A percentile compares a stretch with the other conserved stretches of the same genome.
Conservation (phyloP, 345 rosid genomes). For the Crucihimalaya himalaica region DNA sequence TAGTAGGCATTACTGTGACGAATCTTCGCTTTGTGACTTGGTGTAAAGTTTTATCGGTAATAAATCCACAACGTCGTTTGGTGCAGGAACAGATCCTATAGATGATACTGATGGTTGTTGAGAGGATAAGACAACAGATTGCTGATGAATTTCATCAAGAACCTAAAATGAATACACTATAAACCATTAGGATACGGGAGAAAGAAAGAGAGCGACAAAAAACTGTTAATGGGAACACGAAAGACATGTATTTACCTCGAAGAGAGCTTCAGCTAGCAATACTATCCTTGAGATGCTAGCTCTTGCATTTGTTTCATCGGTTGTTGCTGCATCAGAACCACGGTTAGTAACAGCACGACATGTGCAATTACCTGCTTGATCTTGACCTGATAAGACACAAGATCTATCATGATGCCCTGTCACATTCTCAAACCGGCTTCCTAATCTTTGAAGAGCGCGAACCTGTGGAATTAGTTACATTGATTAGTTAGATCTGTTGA, state of each 20-base stretch:
- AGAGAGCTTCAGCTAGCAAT: slow-evolving; percentile 96
- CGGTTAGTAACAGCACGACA: slow-evolving; percentile 61
- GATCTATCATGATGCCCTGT: slow-evolving; percentile 89
- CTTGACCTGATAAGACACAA: slow-evolving; percentile 86
- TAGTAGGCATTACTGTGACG: slow-evolving; percentile 65
- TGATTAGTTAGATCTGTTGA: slow-evolving; percentile 8
- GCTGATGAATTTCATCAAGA: slow-evolving; percentile 99
- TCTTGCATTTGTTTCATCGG: slow-evolving; percentile 73
- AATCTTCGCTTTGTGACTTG: slow-evolving; percentile 67
- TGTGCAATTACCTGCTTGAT: slow-evolving; percentile 80
- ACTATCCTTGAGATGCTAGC: slow-evolving; percentile 98
- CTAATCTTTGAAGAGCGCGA: slow-evolving; percentile 91
- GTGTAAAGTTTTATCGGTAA: slow-evolving; percentile 65
- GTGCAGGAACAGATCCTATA: slow-evolving; percentile 95
- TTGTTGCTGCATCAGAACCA: slow-evolving; percentile 41
- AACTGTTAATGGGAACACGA: neutral
- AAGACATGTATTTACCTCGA: slow-evolving; percentile 61
- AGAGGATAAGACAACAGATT: slow-evolving; percentile 89
- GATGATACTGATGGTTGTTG: slow-evolving; percentile 84
- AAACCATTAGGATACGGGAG: slow-evolving; percentile 41
- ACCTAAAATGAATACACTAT: slow-evolving; percentile 52
- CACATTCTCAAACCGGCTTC: slow-evolving; percentile 88
- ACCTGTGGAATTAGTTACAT: slow-evolving; percentile 50
- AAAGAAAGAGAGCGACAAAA: neutral
- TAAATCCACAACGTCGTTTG: slow-evolving; percentile 80